Conservation (phyloP, 2,329 filamentous ascomycete genomes). For the Sporothrix schenckii region DNA sequence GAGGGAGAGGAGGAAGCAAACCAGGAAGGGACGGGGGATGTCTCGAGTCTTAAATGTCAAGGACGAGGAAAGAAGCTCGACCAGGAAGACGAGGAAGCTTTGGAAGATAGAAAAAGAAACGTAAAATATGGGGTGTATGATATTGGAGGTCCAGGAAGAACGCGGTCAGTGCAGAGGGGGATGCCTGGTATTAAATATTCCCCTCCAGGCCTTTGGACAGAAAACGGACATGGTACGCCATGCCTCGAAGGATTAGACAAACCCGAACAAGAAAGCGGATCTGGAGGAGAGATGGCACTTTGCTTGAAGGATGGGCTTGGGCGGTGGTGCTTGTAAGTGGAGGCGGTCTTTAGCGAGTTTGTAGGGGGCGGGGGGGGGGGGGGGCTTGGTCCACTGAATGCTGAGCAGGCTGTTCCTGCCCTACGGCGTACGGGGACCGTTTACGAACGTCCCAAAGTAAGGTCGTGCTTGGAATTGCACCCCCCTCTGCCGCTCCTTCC, state of each 20-base stretch:
- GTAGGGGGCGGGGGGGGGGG: too few species aligned
- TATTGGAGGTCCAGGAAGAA: not conserved
- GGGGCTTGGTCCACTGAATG: not conserved
- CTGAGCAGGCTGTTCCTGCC: not conserved
- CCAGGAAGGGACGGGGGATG: conserved; percentile 20
- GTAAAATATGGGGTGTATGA: not conserved
- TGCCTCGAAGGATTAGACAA: conserved; percentile 12
- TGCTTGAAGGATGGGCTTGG: not conserved
- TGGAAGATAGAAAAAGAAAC: not conserved
- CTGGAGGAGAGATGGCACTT: conserved; percentile 12
- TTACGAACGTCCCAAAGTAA: conserved; percentile 20
- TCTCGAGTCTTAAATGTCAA: conserved; percentile 25
- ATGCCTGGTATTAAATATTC: conserved; percentile 35
- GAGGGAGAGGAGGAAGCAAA: not conserved
- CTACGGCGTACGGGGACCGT: conserved; percentile 20
- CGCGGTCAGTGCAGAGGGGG: not conserved
- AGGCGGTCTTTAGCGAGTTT: conserved; percentile 14
- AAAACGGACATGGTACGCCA: conserved; percentile 21
- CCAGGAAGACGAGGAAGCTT: conserved; percentile 5
- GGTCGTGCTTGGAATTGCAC: not conserved
- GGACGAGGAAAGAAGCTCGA: conserved; percentile 1
- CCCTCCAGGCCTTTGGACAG: conserved; percentile 2
- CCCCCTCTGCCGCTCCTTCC: conserved; percentile 13
- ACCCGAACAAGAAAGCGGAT: conserved; percentile 12
- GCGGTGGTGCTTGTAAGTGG: conserved; percentile 13